phyloP scores from a whole-genome alignment of 257 asterid genomes.

The Salvia hispanica region DNA sequence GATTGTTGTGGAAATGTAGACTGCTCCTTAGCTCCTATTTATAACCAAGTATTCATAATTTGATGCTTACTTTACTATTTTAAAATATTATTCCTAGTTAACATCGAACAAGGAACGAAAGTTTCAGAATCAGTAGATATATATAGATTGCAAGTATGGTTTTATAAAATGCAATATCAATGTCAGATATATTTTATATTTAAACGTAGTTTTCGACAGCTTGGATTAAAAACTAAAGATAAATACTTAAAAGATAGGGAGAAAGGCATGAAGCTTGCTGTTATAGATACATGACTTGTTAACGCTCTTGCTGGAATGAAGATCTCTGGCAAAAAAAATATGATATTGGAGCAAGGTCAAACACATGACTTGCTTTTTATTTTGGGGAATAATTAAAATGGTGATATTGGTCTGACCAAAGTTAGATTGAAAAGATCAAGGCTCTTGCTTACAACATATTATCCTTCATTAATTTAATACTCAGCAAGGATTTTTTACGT shows the following conservation, averaged over 20 bases:
- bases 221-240: not conserved
- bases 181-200: conserved; percentile 11
- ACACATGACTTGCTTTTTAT: too few species aligned
- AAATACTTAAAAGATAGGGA: not conserved
- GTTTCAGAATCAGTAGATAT: not conserved
- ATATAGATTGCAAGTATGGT: not conserved
- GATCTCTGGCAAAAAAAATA: too few species aligned
- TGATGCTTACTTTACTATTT: too few species aligned
- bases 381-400: too few species aligned
- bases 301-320: too few species aligned
- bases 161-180: conserved; percentile 23
- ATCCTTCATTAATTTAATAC: not conserved
- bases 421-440: conserved; percentile 14
- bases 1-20: conserved; percentile 1
- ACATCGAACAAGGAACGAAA: not conserved
- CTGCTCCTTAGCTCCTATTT: conserved; percentile 19
- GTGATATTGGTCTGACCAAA: not conserved
- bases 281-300: too few species aligned
- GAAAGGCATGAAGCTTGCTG: not conserved
- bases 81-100: not conserved
- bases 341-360: too few species aligned
- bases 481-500: not conserved
- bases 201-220: not conserved
- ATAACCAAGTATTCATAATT: conserved; percentile 3
- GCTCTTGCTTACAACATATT: not conserved